phyloP scores from a whole-genome alignment of 169 alveolate species.

The Plasmodium cynomolgi region DNA sequence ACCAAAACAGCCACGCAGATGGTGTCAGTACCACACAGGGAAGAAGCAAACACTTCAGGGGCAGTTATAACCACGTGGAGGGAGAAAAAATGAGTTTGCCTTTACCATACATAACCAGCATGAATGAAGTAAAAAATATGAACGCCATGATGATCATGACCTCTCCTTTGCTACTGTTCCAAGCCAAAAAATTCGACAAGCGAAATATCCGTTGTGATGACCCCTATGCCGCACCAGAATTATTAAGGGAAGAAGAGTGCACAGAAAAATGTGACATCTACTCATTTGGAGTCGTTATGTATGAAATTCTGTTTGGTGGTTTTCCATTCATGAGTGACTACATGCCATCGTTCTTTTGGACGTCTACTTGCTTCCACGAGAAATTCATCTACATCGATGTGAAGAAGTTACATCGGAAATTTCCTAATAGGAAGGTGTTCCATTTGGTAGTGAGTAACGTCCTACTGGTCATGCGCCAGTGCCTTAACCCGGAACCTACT shows the following conservation, averaged over 20 bases:
- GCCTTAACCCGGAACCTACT: constrained; percentile 50
- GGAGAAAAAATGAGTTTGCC: constrained; percentile 19
- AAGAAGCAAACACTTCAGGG: not conserved
- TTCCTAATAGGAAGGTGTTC: not conserved
- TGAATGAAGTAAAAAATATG: not conserved
- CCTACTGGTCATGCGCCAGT: constrained; percentile 22
- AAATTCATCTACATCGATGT: constrained; percentile 33
- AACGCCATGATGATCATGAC: not conserved
- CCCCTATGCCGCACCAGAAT: constrained; percentile 85
- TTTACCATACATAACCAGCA: constrained; percentile 22
- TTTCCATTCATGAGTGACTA: constrained; percentile 15
- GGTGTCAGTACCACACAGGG: not conserved
- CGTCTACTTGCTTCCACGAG: constrained; percentile 12
- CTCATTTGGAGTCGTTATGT: constrained; percentile 87
- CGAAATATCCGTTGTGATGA: not conserved
- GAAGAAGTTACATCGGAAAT: not conserved
- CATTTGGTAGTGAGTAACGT: constrained; percentile 25
- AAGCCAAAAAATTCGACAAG: not conserved
- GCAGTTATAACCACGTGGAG: not conserved
- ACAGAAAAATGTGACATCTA: constrained; percentile 86
- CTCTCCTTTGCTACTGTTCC: constrained; percentile 4
- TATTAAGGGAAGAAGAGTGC: constrained; percentile 81
- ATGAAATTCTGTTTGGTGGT: constrained; percentile 80
- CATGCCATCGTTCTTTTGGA: constrained; percentile 17
- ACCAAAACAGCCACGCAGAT: not conserved